Percentiles rank a stretch among this genome's conserved stretches.
These are phyloP conservation scores for Trametes sanguinea DNA, from an alignment of 768 basidiomycete species.

Conservation along the genomic window DNA sequence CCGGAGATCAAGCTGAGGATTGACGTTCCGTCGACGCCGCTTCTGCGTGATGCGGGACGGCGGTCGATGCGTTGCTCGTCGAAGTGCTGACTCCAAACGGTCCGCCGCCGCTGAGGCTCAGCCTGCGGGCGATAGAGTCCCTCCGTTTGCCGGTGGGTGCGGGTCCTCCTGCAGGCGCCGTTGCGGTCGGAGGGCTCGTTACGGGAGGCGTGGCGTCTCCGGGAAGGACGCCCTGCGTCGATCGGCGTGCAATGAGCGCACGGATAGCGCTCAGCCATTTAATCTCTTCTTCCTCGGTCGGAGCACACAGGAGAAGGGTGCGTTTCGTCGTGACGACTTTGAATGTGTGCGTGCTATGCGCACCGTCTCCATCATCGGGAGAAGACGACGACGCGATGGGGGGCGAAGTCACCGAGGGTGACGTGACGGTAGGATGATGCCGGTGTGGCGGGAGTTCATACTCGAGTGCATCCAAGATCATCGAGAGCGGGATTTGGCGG, in stretches of 20 bases:
- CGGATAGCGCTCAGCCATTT: slow-evolving; percentile 96
- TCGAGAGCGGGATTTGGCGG: slow-evolving; percentile 78
- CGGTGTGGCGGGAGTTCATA: slow-evolving; percentile 65
- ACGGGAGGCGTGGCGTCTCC: slow-evolving; percentile 29
- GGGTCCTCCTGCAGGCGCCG: background rate
- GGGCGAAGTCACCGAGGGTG: slow-evolving; percentile 37
- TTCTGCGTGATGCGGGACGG: slow-evolving; percentile 19
- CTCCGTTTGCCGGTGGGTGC: slow-evolving; percentile 23
- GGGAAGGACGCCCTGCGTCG: slow-evolving; percentile 37
- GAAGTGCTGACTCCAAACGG: slow-evolving; percentile 21
- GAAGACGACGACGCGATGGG: slow-evolving; percentile 25
- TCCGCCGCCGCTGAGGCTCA: slow-evolving; percentile 35
- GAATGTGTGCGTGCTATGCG: slow-evolving; percentile 68
- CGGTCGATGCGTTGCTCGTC: background rate
- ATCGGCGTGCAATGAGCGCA: slow-evolving; percentile 80
- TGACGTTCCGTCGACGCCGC: slow-evolving; percentile 29
- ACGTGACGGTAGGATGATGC: slow-evolving; percentile 32
- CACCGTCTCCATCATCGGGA: slow-evolving; percentile 45
- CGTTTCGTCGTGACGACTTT: slow-evolving; percentile 96
- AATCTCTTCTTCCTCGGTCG: slow-evolving; percentile 96
- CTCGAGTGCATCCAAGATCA: slow-evolving; percentile 92
- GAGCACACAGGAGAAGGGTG: slow-evolving; percentile 86
- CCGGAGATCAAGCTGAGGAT: slow-evolving; percentile 21
- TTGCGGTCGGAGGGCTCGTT: slow-evolving; percentile 9
- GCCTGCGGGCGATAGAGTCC: slow-evolving; percentile 34